Base-by-base conservation (phyloP, 2,329 filamentous ascomycete species). In the Diaporthe citri region DNA sequence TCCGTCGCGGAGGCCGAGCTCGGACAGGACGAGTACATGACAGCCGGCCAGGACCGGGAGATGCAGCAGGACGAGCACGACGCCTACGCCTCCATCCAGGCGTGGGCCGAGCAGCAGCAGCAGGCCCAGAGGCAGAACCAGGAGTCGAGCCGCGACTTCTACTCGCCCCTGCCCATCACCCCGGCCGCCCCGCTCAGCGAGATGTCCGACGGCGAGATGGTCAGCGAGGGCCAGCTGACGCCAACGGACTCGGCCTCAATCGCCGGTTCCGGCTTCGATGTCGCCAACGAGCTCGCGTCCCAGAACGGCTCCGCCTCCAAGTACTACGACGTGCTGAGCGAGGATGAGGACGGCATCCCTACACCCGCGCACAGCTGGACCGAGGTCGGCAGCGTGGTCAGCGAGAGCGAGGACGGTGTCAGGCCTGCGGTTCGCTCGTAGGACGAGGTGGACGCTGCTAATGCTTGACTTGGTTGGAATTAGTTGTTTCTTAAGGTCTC, bases 331-430 rank as follows among this genome's bases (percentile, higher is more conserved):
- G 87, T 92, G 22, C 82, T 91, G 84, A 92, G 90, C 78, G 88
- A 91, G 77, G 90, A 88, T 78, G 89, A 89, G 43, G 81, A 83
- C 13, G 90, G 89, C 41, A 88, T 92, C 79, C 82, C 86, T 72
- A 93, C 91, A 0, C 91, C 91, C 0, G 87, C 87, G 1, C 73
- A 75, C 62, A 91, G 89, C 81, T 93, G 91, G 91, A 91, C 89
- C 9, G 91, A 93, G 80, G 87, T 93, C 20, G 91, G 90, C 75
- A 93, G 91, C 77, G 87, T 90, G 17, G 84, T 92, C 36, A 92
- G 90, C 80, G 89, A 91, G 80, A 88, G 82, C 77, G 88, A 90
- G 66, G 81, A 80, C n/a, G 80, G 82, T 31, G 39, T 51, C 13
- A 80, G 76, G 55, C 71, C 79, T 7, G 82, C 81, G 15, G 78